Base-by-base conservation (phyloP, 164 flowering plant species). In the Hamamelis virginiana region DNA sequence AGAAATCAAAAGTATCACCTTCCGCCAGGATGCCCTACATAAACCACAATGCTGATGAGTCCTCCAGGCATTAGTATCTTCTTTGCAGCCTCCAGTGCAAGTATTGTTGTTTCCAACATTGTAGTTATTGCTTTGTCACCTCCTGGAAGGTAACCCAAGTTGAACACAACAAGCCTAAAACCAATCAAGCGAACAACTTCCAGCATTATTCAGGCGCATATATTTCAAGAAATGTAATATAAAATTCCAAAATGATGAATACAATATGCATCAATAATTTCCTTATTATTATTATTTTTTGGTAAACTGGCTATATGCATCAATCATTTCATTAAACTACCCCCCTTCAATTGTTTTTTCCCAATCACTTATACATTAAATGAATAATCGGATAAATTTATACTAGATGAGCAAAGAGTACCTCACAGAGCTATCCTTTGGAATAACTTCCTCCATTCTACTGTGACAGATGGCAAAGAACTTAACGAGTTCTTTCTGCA, bases 121-220 rank as follows among this genome's bases (percentile, higher is more conserved):
- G 98, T 92, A n/a, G 76, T 89, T 67, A 89, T 69, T 38, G 81
- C 64, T 74, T 92, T 95, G 75, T 91, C 84, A 65, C 97, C 92
- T 70, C 98, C 97, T 10, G 98, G 98, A 83, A 95, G 97, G 78
- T 91, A 95, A 10, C 98, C 98, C 82, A 95, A 79, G 77, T 95
- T 95, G 89, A 95, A 92, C 10, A 92, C 97, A 53, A 95, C 86
- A 74, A 95, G 89, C 87, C 98, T 94, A 72, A n/a, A 69, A 65
- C 22, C 50, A 73, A 6, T 14, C 28, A 67, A 22, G 27, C 5
- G 25, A 25, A 14, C 21, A 57, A 22, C 0, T 9, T 44, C 4
- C 23, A 48, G 43, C 16, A 22, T 22, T 1, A 15, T 63, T 44
- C 8, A 44, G 27, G 38, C 43, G 50, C 14, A 38, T n/a, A 41